These are phyloP conservation scores for Xerocomus potaroensis DNA, from an alignment of 768 basidiomycete genomes.

Conservation along the genomic window DNA sequence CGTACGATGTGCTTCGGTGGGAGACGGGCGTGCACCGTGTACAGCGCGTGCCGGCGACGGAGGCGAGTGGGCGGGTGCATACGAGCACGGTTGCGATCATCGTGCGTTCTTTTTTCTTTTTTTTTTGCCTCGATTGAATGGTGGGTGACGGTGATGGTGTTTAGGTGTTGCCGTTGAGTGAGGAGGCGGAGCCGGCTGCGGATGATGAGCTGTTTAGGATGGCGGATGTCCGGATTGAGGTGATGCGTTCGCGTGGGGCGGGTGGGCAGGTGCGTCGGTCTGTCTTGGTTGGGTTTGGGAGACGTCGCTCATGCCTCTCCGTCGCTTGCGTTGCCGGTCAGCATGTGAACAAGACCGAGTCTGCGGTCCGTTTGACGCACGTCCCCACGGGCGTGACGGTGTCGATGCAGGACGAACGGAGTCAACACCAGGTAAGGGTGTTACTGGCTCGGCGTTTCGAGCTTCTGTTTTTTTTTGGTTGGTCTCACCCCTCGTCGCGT, in stretches of 20 bases:
- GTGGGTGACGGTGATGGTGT: neutral
- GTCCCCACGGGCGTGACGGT: conserved; percentile 90
- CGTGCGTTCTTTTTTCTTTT: too few relatives aligned
- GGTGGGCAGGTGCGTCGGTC: conserved; percentile 89
- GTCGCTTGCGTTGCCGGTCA: conserved; percentile 28
- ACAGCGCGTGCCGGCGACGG: conserved; percentile 90
- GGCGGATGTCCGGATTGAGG: conserved; percentile 86
- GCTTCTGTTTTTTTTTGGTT: neutral
- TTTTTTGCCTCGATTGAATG: too few relatives aligned
- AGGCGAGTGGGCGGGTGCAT: conserved; percentile 82
- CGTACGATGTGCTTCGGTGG: conserved; percentile 77
- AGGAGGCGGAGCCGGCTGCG: conserved; percentile 51
- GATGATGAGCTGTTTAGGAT: conserved; percentile 72
- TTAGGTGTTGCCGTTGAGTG: conserved; percentile 72
- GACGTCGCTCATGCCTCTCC: neutral
- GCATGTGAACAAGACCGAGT: conserved; percentile 99
- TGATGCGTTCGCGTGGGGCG: conserved; percentile 95
- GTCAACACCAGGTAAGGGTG: conserved; percentile 85
- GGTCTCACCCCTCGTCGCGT: neutral
- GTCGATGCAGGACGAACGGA: conserved; percentile 97
- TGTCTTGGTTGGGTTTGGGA: too few relatives aligned
- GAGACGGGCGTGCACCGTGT: conserved; percentile 97
- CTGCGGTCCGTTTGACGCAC: conserved; percentile 92
- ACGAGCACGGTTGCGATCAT: conserved; percentile 88
- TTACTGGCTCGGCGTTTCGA: too few relatives aligned